Evolutionary conservation across 1,284 basidiomycete genomes (phyloP).

Genomic region (Cystobasidiaceae sp.): DNA sequence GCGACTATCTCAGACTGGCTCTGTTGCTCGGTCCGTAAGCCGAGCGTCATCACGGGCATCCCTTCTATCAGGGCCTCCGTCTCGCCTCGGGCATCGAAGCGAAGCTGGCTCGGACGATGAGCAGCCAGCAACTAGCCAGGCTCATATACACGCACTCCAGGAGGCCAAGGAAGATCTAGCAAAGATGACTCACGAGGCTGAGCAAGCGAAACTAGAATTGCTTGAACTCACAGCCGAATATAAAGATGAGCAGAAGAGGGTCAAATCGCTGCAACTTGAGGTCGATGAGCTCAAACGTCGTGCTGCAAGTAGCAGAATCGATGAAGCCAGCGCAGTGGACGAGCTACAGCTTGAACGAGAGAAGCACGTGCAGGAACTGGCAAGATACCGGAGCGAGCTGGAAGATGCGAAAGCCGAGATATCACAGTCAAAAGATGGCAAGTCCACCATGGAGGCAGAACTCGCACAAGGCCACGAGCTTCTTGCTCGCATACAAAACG

Average conservation of each 20-base stretch:
- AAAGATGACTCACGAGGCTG: conserved; percentile 50
- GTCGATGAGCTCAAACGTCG: conserved; percentile 54
- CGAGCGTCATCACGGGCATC: conserved; percentile 31
- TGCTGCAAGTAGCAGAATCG: conserved; percentile 32
- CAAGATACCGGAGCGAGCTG: conserved; percentile 27
- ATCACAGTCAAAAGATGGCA: conserved; percentile 5
- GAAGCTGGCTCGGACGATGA: conserved; percentile 44
- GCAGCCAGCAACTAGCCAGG: conserved; percentile 43
- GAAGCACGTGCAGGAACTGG: conserved; percentile 46
- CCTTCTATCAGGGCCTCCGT: conserved; percentile 37
- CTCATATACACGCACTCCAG: conserved; percentile 47
- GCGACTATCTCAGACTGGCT: conserved; percentile 2
- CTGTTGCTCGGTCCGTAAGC: conserved; percentile 10
- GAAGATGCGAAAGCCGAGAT: conserved; percentile 26
- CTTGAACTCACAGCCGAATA: conserved; percentile 20
- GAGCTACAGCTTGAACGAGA: conserved; percentile 47
- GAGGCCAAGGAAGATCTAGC: conserved; percentile 54
- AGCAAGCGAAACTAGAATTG: conserved; percentile 46
- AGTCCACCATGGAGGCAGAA: conserved; percentile 26
- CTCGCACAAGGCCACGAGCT: conserved; percentile 29
- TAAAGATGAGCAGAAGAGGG: conserved; percentile 12
- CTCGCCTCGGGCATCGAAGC: conserved; percentile 42
- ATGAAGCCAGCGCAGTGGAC: conserved; percentile 43
- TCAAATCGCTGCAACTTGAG: conserved; percentile 55
- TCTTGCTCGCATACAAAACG: conserved; percentile 33